phyloP scores from a whole-genome alignment of 2,329 filamentous ascomycete species.

The Sporothrix luriei region DNA sequence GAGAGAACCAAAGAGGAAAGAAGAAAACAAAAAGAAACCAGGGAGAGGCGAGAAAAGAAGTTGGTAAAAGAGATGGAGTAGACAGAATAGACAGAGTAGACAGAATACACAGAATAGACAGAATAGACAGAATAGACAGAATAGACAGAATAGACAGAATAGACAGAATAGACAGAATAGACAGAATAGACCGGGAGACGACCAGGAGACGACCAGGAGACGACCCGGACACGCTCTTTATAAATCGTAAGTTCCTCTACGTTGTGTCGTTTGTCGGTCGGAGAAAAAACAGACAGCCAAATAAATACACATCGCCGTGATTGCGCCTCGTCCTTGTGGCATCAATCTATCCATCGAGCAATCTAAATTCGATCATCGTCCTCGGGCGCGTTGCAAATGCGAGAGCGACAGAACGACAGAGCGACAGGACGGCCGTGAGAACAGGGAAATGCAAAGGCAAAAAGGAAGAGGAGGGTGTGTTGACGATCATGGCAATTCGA shows the following conservation, averaged over 20 bases:
- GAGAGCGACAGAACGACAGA: slow-evolving; percentile 24
- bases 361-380: slow-evolving; percentile 18
- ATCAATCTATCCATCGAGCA: not conserved
- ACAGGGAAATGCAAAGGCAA: not conserved
- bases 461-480: slow-evolving; percentile 1
- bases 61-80: too few relatives aligned
- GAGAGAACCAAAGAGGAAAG: not conserved
- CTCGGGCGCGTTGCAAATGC: slow-evolving; percentile 25
- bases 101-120: too few relatives aligned
- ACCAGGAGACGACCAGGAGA: too few relatives aligned
- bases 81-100: too few relatives aligned
- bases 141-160: too few relatives aligned
- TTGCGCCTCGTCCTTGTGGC: slow-evolving; percentile 8
- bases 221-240: not conserved
- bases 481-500: slow-evolving; percentile 16
- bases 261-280: slow-evolving; percentile 6
- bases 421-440: not conserved
- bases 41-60: too few relatives aligned
- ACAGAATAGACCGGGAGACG: too few relatives aligned
- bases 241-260: not conserved
- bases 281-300: not conserved
- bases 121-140: too few relatives aligned
- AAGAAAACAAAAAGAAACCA: too few relatives aligned
- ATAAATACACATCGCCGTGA: not conserved
- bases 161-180: too few relatives aligned